Evolutionary conservation across 306 rosid genomes (phyloP).

Genomic region (Malus fusca): DNA sequence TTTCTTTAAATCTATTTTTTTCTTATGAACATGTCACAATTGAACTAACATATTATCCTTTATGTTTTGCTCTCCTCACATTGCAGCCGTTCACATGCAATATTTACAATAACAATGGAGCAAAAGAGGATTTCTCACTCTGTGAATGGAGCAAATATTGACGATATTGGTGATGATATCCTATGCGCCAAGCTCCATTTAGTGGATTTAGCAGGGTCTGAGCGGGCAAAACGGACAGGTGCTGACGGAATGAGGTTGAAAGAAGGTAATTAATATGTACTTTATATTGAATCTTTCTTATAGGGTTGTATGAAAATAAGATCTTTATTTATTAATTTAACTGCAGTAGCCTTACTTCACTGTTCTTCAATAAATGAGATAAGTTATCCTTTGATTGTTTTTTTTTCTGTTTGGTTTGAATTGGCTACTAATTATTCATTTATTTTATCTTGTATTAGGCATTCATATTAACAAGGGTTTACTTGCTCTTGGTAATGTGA

Average conservation of each 20-base stretch:
- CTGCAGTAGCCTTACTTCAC: neutral
- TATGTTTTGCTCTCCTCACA: neutral
- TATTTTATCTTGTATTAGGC: constrained; percentile 34
- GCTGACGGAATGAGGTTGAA: constrained; percentile 97
- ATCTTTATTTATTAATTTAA: neutral
- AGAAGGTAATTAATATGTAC: constrained; percentile 57
- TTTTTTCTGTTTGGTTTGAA: neutral
- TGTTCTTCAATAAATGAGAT: neutral
- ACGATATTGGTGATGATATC: constrained; percentile 64
- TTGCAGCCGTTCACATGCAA: constrained; percentile 90
- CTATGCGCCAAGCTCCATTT: constrained; percentile 81
- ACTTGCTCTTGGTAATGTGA: constrained; percentile 87
- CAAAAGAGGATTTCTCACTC: constrained; percentile 49
- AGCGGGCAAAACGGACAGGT: constrained; percentile 90
- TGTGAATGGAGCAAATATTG: constrained; percentile 21
- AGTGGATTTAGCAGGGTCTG: constrained; percentile 98
- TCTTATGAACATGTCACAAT: neutral
- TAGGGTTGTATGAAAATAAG: neutral
- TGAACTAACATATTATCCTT: neutral
- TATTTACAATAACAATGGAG: constrained; percentile 87
- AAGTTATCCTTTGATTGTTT: neutral
- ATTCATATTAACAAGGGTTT: constrained; percentile 95
- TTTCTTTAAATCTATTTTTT: neutral
- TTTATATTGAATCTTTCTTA: neutral
- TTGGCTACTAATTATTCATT: neutral